Conservation (phyloP, 164 flowering plant genomes). For the Annona cherimola region DNA sequence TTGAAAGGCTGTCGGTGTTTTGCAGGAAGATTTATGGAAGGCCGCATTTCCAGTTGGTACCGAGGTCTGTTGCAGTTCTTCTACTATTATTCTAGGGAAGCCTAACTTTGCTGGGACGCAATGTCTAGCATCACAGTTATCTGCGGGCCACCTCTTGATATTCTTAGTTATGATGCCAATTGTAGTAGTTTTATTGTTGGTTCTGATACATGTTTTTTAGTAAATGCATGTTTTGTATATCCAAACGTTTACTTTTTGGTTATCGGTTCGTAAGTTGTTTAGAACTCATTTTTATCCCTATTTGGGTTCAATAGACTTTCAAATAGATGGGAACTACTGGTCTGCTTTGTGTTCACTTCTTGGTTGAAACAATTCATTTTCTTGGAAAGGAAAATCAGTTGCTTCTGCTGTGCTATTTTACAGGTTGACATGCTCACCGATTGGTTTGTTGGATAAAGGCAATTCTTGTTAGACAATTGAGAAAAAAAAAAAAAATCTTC, state of each 20-base stretch:
- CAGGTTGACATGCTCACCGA: no score
- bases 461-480: no score
- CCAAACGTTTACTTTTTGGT: background rate
- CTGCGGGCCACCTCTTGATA: background rate
- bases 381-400: no score
- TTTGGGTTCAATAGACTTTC: no score
- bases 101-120: background rate
- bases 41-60: constrained; percentile 86
- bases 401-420: no score
- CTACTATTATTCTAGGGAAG: background rate
- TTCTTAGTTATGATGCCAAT: background rate
- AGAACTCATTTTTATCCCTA: no score
- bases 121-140: background rate
- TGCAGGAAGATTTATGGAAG: constrained; percentile 91
- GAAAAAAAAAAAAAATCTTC: no score
- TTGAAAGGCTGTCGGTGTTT: background rate
- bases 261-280: no score
- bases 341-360: no score
- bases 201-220: background rate
- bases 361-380: no score
- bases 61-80: constrained; percentile 47
- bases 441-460: no score
- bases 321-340: no score
- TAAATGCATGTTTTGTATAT: background rate
- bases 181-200: background rate